phyloP scores from a whole-genome alignment of 176 grass and related monocot species.

The Eleusine indica region DNA sequence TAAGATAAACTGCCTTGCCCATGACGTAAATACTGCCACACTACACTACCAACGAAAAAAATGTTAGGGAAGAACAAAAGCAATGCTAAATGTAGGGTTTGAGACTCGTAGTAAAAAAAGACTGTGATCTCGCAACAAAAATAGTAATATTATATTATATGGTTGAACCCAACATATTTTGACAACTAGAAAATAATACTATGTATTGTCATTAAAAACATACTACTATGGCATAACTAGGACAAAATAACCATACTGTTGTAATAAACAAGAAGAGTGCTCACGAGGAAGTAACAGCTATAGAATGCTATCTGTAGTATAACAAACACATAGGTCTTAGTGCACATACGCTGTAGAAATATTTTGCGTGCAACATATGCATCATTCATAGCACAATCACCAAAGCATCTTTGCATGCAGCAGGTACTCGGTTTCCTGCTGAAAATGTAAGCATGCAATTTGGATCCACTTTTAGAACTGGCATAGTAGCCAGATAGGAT shows the following conservation, averaged over 20 bases:
- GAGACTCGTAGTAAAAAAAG: background rate
- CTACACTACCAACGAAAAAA: slow-evolving; percentile 44
- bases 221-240: background rate
- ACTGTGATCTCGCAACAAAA: background rate
- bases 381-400: background rate
- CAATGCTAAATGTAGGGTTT: background rate
- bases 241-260: background rate
- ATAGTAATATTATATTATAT: background rate
- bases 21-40: slow-evolving; percentile 84
- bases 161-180: background rate
- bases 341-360: background rate
- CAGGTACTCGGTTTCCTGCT: background rate
- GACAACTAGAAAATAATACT: background rate
- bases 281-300: background rate
- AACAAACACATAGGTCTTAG: background rate
- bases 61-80: slow-evolving; percentile 14
- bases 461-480: background rate
- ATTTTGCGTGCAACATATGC: background rate
- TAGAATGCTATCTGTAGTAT: background rate
- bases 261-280: background rate
- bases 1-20: slow-evolving; percentile 56
- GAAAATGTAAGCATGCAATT: background rate
- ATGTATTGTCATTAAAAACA: background rate
- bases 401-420: background rate
- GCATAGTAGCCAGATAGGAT: background rate